Evolutionary conservation across 768 basidiomycete species (phyloP).

Genomic region (Suillus placidus): DNA sequence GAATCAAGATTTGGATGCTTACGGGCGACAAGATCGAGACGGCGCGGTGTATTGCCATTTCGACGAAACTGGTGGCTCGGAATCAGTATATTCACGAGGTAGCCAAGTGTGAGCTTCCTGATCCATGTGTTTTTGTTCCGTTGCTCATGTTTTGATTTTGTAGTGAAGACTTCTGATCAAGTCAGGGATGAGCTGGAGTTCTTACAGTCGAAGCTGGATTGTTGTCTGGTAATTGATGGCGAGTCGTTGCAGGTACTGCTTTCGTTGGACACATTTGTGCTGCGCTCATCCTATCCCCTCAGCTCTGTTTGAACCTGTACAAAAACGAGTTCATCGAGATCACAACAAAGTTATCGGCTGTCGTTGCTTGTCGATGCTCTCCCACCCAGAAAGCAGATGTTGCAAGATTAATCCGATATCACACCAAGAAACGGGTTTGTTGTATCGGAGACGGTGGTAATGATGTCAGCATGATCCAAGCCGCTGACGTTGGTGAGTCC

Average conservation of each 20-base stretch:
- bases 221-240: slow-evolving; percentile 97
- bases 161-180: slow-evolving; percentile 85
- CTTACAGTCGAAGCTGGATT: slow-evolving; percentile 91
- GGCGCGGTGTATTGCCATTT: slow-evolving; percentile 96
- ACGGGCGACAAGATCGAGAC: slow-evolving; percentile 99
- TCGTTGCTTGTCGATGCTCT: slow-evolving; percentile 97
- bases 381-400: slow-evolving; percentile 99
- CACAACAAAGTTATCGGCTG: slow-evolving; percentile 92
- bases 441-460: slow-evolving; percentile 99
- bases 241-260: slow-evolving; percentile 84
- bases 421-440: slow-evolving; percentile 94
- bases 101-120: slow-evolving; percentile 66
- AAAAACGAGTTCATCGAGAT: slow-evolving; percentile 95
- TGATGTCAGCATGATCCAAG: slow-evolving; percentile 99
- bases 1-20: slow-evolving; percentile 99
- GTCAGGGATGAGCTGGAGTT: slow-evolving; percentile 90
- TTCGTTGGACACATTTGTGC: background rate
- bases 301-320: slow-evolving; percentile 92
- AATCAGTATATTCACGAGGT: slow-evolving; percentile 98
- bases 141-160: slow-evolving; percentile 11
- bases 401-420: slow-evolving; percentile 85
- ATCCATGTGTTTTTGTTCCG: background rate
- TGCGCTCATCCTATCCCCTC: slow-evolving; percentile 8
- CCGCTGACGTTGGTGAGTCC: slow-evolving; percentile 91
- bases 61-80: slow-evolving; percentile 92